Conservation (phyloP, 371 early-diverging fungal species). For the Rhizomucor miehei region DNA sequence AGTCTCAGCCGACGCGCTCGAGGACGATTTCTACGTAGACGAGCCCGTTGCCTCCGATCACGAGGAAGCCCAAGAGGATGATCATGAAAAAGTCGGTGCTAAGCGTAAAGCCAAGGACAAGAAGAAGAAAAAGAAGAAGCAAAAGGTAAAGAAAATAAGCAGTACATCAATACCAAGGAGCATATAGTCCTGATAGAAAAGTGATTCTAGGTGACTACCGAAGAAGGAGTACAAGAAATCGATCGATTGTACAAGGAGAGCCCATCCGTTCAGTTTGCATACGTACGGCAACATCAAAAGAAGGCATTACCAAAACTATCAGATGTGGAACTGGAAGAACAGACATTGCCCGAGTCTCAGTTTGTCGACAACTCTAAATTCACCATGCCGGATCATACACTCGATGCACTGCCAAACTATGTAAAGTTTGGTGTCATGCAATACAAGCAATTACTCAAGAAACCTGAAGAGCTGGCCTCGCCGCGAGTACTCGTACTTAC, state of each 20-base stretch:
- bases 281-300: slow-evolving; percentile 48
- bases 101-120: slow-evolving; percentile 47
- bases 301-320: slow-evolving; percentile 50
- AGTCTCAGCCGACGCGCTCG: slow-evolving; percentile 60
- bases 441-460: slow-evolving; percentile 50
- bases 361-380: slow-evolving; percentile 52
- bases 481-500: slow-evolving; percentile 73
- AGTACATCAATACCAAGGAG: too few relatives aligned
- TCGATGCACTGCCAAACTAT: slow-evolving; percentile 54
- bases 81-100: slow-evolving; percentile 15
- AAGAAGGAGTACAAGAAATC: too few relatives aligned
- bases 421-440: slow-evolving; percentile 55
- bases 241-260: slow-evolving; percentile 18
- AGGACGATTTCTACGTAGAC: slow-evolving; percentile 65
- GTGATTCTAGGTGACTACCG: slow-evolving; percentile 4
- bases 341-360: slow-evolving; percentile 33
- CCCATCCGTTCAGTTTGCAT: slow-evolving; percentile 34
- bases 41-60: slow-evolving; percentile 37
- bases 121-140: slow-evolving; percentile 57
- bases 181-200: slow-evolving; percentile 11
- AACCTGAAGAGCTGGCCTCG: slow-evolving; percentile 49
- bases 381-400: slow-evolving; percentile 44
- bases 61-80: slow-evolving; percentile 28
- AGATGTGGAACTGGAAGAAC: slow-evolving; percentile 48
- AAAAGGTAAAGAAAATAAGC: slow-evolving; percentile 40